Percentiles rank a stretch among this genome's conserved stretches.
phyloP scores from a whole-genome alignment of 768 basidiomycete genomes.

The Leccinellum rugosiceps region DNA sequence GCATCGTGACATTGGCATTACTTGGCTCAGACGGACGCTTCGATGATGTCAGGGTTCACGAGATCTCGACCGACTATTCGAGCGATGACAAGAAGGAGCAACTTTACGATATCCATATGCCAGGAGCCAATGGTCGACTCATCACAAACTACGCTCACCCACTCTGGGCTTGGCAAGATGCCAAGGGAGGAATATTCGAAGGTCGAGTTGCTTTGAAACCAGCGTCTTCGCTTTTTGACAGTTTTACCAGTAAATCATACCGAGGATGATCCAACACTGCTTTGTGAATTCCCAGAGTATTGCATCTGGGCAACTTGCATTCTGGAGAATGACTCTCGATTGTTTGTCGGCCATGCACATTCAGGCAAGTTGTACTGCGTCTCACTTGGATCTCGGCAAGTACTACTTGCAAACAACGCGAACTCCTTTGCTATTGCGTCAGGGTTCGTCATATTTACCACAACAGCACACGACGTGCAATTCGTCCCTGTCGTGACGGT shows the following conservation, averaged over 20 bases:
- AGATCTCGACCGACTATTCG: conserved; percentile 8
- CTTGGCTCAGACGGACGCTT: conserved; percentile 39
- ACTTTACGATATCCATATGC: conserved; percentile 23
- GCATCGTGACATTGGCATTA: conserved; percentile 26
- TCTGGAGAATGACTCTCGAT: conserved; percentile 9
- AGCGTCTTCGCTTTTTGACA: conserved; percentile 8
- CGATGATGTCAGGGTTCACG: conserved; percentile 34
- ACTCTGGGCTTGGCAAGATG: conserved; percentile 40
- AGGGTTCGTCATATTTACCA: conserved; percentile 81
- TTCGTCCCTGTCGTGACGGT: conserved; percentile 52
- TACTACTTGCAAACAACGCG: conserved; percentile 46
- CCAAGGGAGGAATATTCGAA: conserved; percentile 46
- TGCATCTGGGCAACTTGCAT: conserved; percentile 46
- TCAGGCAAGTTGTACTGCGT: conserved; percentile 64
- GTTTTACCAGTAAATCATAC: conserved; percentile 11
- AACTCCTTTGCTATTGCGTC: conserved; percentile 76
- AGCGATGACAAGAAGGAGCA: conserved; percentile 2
- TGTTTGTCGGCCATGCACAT: conserved; percentile 63
- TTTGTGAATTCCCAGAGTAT: conserved; percentile 53
- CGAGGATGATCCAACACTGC: conserved; percentile 19
- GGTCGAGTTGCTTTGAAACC: conserved; percentile 30
- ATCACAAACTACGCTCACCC: conserved; percentile 23
- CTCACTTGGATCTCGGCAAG: conserved; percentile 24
- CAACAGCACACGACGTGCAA: conserved; percentile 73
- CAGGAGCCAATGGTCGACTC: conserved; percentile 47